These are phyloP conservation scores for Gastrolobium villosum DNA, from an alignment of 306 rosid genomes.

Conservation along the genomic window DNA sequence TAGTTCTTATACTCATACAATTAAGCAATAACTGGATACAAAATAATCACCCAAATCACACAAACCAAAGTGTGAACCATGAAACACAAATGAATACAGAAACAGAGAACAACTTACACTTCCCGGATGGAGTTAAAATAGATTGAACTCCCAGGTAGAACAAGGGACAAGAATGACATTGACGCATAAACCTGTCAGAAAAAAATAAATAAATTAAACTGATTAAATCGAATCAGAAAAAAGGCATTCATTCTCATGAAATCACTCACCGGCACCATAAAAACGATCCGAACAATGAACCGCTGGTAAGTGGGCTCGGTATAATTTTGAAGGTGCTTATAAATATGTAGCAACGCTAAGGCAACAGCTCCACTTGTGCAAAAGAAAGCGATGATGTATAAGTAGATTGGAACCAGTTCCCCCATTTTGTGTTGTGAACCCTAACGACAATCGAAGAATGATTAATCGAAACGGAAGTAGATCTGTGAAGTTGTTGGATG, in stretches of 20 bases:
- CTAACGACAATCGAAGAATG: conserved; percentile 39
- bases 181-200: conserved; percentile 79
- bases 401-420: conserved; percentile 66
- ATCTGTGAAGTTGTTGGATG: conserved; percentile 43
- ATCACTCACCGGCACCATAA: conserved; percentile 86
- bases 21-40: conserved; percentile 8
- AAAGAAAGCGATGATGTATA: conserved; percentile 66
- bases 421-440: conserved; percentile 56
- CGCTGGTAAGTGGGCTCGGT: conserved; percentile 93
- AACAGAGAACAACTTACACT: conserved; percentile 71
- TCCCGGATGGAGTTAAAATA: conserved; percentile 86
- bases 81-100: neutral
- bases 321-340: conserved; percentile 82
- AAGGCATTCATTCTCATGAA: neutral
- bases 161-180: conserved; percentile 86
- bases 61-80: conserved; percentile 26
- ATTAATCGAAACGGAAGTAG: neutral
- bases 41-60: conserved; percentile 18
- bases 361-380: conserved; percentile 85
- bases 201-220: conserved; percentile 20
- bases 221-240: conserved; percentile 8
- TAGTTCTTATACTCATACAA: neutral
- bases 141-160: conserved; percentile 73
- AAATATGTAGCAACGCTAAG: conserved; percentile 74
- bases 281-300: conserved; percentile 83